Conservation (phyloP, 2,329 filamentous ascomycete genomes). For the Epichloe glyceriae region DNA sequence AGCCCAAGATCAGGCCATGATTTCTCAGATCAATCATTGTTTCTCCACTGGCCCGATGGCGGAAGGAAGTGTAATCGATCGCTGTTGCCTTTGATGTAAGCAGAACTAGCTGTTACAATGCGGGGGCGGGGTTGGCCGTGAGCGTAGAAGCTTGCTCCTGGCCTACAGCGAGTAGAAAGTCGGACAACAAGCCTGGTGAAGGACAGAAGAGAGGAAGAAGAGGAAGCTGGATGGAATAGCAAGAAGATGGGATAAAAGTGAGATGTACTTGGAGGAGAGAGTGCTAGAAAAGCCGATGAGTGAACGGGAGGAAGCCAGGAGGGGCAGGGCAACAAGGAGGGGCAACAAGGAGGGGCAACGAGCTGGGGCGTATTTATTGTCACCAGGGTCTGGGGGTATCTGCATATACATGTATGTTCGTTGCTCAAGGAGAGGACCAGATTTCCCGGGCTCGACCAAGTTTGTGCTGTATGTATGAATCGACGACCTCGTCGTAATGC, state of each 20-base stretch:
- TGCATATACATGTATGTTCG: too few relatives aligned
- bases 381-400: too few relatives aligned
- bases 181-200: neutral
- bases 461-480: too few relatives aligned
- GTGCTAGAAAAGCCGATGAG: neutral
- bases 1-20: constrained; percentile 37
- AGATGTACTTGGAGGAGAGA: neutral
- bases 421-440: too few relatives aligned
- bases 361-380: too few relatives aligned
- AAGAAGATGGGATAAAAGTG: neutral
- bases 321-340: constrained; percentile 5
- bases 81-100: neutral
- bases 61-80: too few relatives aligned
- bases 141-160: neutral
- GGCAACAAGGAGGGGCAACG: constrained; percentile 3
- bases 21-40: constrained; percentile 36
- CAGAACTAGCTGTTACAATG: neutral
- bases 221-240: neutral
- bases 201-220: neutral
- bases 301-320: neutral
- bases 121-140: neutral
- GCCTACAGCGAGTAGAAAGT: neutral
- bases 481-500: too few relatives aligned
- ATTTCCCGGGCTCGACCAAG: too few relatives aligned
- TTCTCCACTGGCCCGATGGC: neutral